These are phyloP conservation scores for Tephrocybe sp. DNA, from an alignment of 768 basidiomycete genomes.

Conservation along the genomic window DNA sequence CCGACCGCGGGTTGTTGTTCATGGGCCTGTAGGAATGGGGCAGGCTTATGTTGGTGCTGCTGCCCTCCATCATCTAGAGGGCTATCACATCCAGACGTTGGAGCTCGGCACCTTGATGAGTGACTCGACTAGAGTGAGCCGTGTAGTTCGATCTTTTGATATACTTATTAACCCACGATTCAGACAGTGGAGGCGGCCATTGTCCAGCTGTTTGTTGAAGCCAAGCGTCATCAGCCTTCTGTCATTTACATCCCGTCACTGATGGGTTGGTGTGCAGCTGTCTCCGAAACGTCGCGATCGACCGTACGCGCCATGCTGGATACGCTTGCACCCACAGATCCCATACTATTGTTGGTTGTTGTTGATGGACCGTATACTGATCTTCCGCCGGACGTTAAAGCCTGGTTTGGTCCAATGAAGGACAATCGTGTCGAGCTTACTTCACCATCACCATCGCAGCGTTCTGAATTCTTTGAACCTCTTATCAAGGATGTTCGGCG, in stretches of 20 bases:
- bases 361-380: slow-evolving; percentile 74
- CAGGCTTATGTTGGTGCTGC: slow-evolving; percentile 90
- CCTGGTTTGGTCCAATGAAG: slow-evolving; percentile 84
- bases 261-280: slow-evolving; percentile 78
- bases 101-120: slow-evolving; percentile 88
- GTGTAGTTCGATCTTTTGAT: neutral
- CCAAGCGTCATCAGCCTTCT: slow-evolving; percentile 95
- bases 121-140: slow-evolving; percentile 82
- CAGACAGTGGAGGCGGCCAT: slow-evolving; percentile 91
- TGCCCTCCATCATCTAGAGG: slow-evolving; percentile 90
- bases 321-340: slow-evolving; percentile 87
- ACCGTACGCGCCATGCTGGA: slow-evolving; percentile 92
- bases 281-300: slow-evolving; percentile 80
- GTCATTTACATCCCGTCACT: slow-evolving; percentile 94
- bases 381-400: slow-evolving; percentile 78
- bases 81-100: slow-evolving; percentile 91
- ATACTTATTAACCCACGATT: neutral
- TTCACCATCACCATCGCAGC: slow-evolving; percentile 52
- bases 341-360: slow-evolving; percentile 88
- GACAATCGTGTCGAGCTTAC: slow-evolving; percentile 73
- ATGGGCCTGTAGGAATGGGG: slow-evolving; percentile 87
- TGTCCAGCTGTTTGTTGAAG: slow-evolving; percentile 94
- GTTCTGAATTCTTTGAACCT: slow-evolving; percentile 73
- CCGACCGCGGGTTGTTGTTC: slow-evolving; percentile 82
- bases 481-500: slow-evolving; percentile 68